Evolutionary conservation across 352 stramenopile genomes (phyloP).

Genomic region (Phytophthora hibernalis): DNA sequence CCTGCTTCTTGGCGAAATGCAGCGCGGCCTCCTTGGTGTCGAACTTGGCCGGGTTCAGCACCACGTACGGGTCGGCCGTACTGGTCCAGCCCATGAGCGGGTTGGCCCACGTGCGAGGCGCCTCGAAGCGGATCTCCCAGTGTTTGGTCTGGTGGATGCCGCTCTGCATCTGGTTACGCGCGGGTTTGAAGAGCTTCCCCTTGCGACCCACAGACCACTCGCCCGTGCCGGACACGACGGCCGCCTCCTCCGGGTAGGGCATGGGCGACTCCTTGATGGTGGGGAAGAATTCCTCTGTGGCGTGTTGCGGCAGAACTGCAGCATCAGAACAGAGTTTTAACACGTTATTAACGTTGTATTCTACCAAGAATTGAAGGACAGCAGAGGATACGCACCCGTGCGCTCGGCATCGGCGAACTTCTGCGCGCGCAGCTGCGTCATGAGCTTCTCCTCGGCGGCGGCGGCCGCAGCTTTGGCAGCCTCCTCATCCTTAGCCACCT

Average conservation of each 20-base stretch:
- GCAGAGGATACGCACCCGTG: conserved; percentile 46
- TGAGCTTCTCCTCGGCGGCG: conserved; percentile 49
- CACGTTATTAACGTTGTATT: background rate
- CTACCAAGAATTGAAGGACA: background rate
- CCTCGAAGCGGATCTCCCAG: conserved; percentile 87
- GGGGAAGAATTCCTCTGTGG: conserved; percentile 51
- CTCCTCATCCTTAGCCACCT: conserved; percentile 50
- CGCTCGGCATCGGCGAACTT: conserved; percentile 52
- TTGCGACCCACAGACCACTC: conserved; percentile 74
- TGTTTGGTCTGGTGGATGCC: conserved; percentile 83
- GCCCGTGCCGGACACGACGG: conserved; percentile 70
- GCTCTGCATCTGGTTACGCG: conserved; percentile 89
- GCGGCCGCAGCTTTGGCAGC: conserved; percentile 47
- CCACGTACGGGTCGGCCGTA: conserved; percentile 88
- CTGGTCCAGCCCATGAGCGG: conserved; percentile 95
- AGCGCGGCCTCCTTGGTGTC: conserved; percentile 89
- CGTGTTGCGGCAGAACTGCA: conserved; percentile 75
- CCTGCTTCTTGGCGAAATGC: conserved; percentile 83
- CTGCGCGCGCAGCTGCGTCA: conserved; percentile 64
- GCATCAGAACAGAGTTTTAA: conserved; percentile 3
- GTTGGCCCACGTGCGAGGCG: conserved; percentile 90
- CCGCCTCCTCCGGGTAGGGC: conserved; percentile 64
- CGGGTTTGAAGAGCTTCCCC: conserved; percentile 75
- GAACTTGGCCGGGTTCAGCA: conserved; percentile 84
- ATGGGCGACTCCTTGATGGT: conserved; percentile 62